Conservation (phyloP, 2,329 filamentous ascomycete genomes). For the Claviceps purpurea region DNA sequence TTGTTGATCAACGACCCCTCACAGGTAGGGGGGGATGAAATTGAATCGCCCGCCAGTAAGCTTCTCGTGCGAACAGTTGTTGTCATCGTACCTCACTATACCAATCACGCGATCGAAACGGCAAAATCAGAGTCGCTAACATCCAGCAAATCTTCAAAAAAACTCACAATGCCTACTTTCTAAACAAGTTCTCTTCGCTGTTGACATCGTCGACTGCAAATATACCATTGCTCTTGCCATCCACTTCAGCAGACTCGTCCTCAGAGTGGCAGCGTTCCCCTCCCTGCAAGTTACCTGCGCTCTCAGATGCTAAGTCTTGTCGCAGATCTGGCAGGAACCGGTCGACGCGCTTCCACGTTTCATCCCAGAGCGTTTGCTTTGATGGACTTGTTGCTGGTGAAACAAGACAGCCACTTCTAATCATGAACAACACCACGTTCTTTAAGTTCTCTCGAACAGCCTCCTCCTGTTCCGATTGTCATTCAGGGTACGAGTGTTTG, state of each 20-base stretch:
- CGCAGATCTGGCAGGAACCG: constrained; percentile 49
- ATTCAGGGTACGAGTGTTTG: constrained; percentile 6
- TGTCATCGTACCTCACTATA: too few relatives aligned
- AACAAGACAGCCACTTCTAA: constrained; percentile 71
- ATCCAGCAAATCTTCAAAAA: too few relatives aligned
- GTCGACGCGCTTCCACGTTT: constrained; percentile 54
- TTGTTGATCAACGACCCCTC: too few relatives aligned
- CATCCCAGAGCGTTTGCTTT: constrained; percentile 44
- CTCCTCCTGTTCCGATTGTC: constrained; percentile 53
- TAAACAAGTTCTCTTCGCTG: not conserved
- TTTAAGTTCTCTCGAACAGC: constrained; percentile 91
- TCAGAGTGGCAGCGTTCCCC: not conserved
- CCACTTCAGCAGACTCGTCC: not conserved
- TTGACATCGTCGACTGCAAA: not conserved
- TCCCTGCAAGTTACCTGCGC: constrained; percentile 7
- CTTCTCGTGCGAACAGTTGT: too few relatives aligned
- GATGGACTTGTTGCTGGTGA: constrained; percentile 46
- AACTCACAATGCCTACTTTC: too few relatives aligned
- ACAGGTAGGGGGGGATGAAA: too few relatives aligned
- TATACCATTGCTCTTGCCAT: not conserved
- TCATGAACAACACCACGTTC: constrained; percentile 92
- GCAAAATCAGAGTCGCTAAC: too few relatives aligned
- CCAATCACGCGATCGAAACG: too few relatives aligned
- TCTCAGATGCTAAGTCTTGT: constrained; percentile 42
- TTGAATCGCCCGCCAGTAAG: too few relatives aligned